Conservation (phyloP, 805 yeast species). For the Wickerhamiella cacticola region DNA sequence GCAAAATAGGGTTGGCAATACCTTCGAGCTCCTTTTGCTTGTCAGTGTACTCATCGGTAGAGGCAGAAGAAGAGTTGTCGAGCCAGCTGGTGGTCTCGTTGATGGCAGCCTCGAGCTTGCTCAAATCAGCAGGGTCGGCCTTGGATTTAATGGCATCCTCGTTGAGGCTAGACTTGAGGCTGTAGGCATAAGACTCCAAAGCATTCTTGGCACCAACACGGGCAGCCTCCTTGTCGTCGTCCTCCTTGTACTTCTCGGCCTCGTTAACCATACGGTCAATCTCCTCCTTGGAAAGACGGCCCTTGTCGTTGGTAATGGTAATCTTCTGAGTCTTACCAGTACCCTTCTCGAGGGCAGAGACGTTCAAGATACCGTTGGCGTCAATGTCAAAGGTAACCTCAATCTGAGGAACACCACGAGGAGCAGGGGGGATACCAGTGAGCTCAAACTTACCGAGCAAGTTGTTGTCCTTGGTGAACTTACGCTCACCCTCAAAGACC, state of each 20-base stretch:
- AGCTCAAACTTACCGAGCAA: conserved; percentile 93
- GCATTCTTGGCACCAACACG: conserved; percentile 92
- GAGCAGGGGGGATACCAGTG: conserved; percentile 95
- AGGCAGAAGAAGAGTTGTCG: conserved; percentile 80
- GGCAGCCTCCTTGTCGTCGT: conserved; percentile 87
- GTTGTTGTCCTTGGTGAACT: conserved; percentile 91
- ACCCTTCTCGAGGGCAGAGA: conserved; percentile 94
- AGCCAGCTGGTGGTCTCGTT: conserved; percentile 47
- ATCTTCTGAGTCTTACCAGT: conserved; percentile 96
- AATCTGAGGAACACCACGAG: conserved; percentile 97
- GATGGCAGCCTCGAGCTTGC: conserved; percentile 25
- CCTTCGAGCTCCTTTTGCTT: conserved; percentile 73
- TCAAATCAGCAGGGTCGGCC: conserved; percentile 27
- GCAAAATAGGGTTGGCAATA: conserved; percentile 82
- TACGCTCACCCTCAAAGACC: conserved; percentile 97
- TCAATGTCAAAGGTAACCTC: conserved; percentile 96
- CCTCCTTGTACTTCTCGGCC: conserved; percentile 95
- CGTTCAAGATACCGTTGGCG: conserved; percentile 95
- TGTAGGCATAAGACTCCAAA: conserved; percentile 89
- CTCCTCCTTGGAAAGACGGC: conserved; percentile 95
- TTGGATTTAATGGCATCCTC: conserved; percentile 72
- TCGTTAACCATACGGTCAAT: conserved; percentile 96
- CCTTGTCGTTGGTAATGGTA: conserved; percentile 97
- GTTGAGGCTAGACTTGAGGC: conserved; percentile 68
- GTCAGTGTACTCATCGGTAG: conserved; percentile 92